phyloP scores from a whole-genome alignment of 1,139 yeast genomes.

The Debaryomyces robertsiae region DNA sequence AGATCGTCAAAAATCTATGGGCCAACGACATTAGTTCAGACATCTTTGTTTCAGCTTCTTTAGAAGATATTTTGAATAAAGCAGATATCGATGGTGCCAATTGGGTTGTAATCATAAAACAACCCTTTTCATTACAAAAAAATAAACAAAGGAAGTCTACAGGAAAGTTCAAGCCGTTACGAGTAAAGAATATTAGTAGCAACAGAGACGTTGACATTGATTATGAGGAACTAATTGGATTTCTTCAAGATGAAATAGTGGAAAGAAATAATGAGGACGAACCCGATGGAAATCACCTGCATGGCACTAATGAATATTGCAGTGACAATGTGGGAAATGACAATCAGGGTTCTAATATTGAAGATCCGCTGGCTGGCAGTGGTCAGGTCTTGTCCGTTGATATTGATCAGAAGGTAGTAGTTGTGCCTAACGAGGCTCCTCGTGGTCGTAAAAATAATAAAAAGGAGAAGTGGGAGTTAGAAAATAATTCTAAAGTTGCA shows the following conservation, averaged over 20 bases:
- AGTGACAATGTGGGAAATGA: conserved; percentile 10
- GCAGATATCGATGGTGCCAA: conserved; percentile 72
- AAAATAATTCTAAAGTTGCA: conserved; percentile 69
- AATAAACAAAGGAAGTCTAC: conserved; percentile 36
- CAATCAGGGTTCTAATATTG: conserved; percentile 9
- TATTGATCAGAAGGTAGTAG: conserved; percentile 58
- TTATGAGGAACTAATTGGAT: conserved; percentile 59
- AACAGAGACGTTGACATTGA: conserved; percentile 72
- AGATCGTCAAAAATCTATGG: conserved; percentile 70
- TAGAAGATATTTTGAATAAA: conserved; percentile 66
- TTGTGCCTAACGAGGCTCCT: conserved; percentile 72
- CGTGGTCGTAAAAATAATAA: conserved; percentile 71
- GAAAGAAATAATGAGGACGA: conserved; percentile 24
- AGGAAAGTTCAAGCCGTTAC: conserved; percentile 64
- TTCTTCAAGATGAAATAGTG: conserved; percentile 49
- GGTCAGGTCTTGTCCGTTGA: conserved; percentile 41
- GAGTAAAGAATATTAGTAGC: conserved; percentile 62
- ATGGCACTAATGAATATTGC: conserved; percentile 5
- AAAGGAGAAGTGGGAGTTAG: conserved; percentile 79
- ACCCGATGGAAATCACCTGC: conserved; percentile 19
- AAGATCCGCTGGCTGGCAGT: conserved; percentile 6
- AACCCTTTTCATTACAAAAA: conserved; percentile 34
- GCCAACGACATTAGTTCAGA: conserved; percentile 71
- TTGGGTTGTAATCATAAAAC: conserved; percentile 76
- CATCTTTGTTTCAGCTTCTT: conserved; percentile 51